A percentile compares a stretch with the other conserved stretches of the same genome.
Conservation (phyloP, 768 basidiomycete genomes). For the Rhodotorula sphaerocarpa region DNA sequence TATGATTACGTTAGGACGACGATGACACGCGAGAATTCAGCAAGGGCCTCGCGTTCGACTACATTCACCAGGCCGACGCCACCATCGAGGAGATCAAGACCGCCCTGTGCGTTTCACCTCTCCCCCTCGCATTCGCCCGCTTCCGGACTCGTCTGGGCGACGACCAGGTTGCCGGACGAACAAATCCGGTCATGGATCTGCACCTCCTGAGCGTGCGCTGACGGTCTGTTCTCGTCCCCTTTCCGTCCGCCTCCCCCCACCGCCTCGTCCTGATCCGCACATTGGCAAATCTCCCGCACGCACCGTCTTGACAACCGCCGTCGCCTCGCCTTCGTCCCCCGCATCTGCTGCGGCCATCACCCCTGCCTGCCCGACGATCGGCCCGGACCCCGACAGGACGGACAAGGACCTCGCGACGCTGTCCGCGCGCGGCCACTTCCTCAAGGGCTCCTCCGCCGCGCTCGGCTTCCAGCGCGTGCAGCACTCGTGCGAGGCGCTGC, state of each 20-base stretch:
- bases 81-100: conserved; percentile 73
- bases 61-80: conserved; percentile 65
- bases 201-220: neutral
- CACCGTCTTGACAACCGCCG: neutral
- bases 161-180: no score
- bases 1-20: conserved; percentile 53
- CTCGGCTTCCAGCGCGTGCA: conserved; percentile 77
- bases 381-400: no score
- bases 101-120: conserved; percentile 56
- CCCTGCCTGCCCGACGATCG: no score
- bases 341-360: no score
- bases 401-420: conserved; percentile 56
- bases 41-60: conserved; percentile 65
- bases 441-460: conserved; percentile 94
- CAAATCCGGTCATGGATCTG: no score
- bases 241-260: neutral
- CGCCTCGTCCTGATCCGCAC: neutral
- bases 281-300: neutral
- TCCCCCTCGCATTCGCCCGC: no score
- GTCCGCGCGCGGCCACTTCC: conserved; percentile 76
- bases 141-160: neutral
- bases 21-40: conserved; percentile 63
- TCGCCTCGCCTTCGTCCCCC: no score
- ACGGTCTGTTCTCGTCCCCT: neutral
- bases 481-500: conserved; percentile 78